Base-by-base conservation (phyloP, 2,329 filamentous ascomycete genomes). In the Colletotrichum tropicicola region DNA sequence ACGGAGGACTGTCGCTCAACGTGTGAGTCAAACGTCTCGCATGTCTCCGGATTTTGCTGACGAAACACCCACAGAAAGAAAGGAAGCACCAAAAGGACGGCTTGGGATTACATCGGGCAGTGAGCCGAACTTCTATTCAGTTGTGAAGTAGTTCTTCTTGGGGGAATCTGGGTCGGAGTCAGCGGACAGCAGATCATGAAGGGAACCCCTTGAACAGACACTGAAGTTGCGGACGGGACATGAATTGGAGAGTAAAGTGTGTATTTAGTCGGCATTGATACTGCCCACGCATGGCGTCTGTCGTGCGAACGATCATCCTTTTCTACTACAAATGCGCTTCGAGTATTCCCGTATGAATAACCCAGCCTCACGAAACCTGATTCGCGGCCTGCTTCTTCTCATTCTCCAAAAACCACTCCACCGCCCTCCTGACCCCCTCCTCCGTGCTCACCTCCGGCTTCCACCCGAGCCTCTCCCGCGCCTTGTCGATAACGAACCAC, bases 401-500 rank as follows among this genome's bases (percentile, higher is more conserved):
- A 17, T 66, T 66, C 15, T 62, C 63, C 8, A 63, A 12, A n/a
- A 35, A 66, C 63, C 58, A 66, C 51, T 23, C 70, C 27, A 76
- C 70, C n/a, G 68, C 70, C 61, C 71, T 69, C 44, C 68, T 28
- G n/a, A 77, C 60, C 0, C 75, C 75, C 30, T 77, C 73, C 6
- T 73, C 66, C 43, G 72, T 63, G 12, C 63, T 60, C 5, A 76
- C 65, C 15, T 70, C 64, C 1, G 75, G 74, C 59, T 70, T 44
- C 63, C 76, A 77, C 12, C 70, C 74, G 32, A 77, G 60, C 55
- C 75, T 57, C n/a, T 70, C 66, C 65, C 56, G 75, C 17, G 75
- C 74, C 64, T 77, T 77, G 8, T 71, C 68, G 35, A 74, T 74
- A 37, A 73, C 66, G 56, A 72, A 77, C 63, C 73, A 76, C 25